These are phyloP conservation scores for Mycena vitilis DNA, from an alignment of 768 basidiomycete genomes.

Conservation along the genomic window DNA sequence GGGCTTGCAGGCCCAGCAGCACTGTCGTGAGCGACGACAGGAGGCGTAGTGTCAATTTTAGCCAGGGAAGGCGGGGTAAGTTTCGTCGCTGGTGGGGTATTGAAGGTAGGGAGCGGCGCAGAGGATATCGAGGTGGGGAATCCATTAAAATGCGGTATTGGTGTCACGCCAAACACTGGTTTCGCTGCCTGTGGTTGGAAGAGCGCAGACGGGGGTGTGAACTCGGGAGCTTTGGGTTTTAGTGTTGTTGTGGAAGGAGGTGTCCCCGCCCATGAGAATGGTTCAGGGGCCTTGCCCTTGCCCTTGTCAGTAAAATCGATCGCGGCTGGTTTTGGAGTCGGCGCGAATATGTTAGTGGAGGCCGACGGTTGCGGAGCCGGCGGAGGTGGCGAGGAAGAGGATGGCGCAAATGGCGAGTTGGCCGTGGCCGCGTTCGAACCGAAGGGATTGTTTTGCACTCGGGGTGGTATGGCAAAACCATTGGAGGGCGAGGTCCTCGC, in stretches of 20 bases:
- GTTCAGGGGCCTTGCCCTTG: slow-evolving; percentile 23
- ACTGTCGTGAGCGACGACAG: slow-evolving; percentile 1
- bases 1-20: slow-evolving; percentile 26
- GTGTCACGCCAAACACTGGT: slow-evolving; percentile 35
- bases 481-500: slow-evolving; percentile 17
- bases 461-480: slow-evolving; percentile 31
- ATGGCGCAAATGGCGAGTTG: slow-evolving; percentile 30
- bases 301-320: slow-evolving; percentile 30
- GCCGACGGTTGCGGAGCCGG: slow-evolving; percentile 6
- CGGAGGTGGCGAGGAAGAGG: slow-evolving; percentile 40
- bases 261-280: slow-evolving; percentile 3
- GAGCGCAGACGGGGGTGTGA: slow-evolving; percentile 20
- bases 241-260: slow-evolving; percentile 25
- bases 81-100: slow-evolving; percentile 37
- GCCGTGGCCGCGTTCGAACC: slow-evolving; percentile 25
- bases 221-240: slow-evolving; percentile 33
- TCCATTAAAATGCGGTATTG: slow-evolving; percentile 33
- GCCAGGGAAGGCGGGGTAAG: slow-evolving; percentile 41
- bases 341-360: slow-evolving; percentile 30
- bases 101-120: slow-evolving; percentile 39
- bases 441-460: slow-evolving; percentile 33
- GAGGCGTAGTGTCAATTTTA: slow-evolving; percentile 49
- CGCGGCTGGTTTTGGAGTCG: slow-evolving; percentile 22
- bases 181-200: slow-evolving; percentile 30
- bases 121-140: slow-evolving; percentile 29